These are phyloP conservation scores for Vitis hybrid DNA, from an alignment of 177 flowering plant species.

Conservation along the genomic window DNA sequence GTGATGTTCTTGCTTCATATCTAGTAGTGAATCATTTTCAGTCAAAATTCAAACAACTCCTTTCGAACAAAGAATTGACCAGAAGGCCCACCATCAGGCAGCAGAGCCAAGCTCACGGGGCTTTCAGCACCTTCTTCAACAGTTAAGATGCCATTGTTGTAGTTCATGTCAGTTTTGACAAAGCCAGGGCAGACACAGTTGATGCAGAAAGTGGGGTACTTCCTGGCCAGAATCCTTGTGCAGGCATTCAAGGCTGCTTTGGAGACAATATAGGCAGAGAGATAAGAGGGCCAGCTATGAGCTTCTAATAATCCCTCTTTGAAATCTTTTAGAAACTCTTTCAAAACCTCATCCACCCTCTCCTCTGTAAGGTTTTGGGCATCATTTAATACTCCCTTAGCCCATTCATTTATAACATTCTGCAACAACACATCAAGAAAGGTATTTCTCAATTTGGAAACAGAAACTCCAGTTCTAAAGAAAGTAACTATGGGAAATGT, in stretches of 20 bases:
- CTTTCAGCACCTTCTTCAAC: conserved; percentile 44
- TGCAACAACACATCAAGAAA: not conserved
- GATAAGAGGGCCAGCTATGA: conserved; percentile 29
- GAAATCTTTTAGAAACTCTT: conserved; percentile 25
- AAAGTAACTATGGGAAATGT: no score
- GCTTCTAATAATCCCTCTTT: conserved; percentile 23
- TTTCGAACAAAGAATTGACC: conserved; percentile 38
- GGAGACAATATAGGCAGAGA: conserved; percentile 24
- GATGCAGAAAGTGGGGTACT: conserved; percentile 31
- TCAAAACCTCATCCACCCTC: conserved; percentile 26
- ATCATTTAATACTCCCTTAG: conserved; percentile 27
- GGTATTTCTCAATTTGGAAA: no score
- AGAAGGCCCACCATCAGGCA: conserved; percentile 48
- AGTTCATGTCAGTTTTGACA: conserved; percentile 43
- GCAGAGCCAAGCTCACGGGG: conserved; percentile 42
- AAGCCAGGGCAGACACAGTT: conserved; percentile 52
- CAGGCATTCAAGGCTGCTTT: conserved; percentile 44
- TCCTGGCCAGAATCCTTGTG: conserved; percentile 49
- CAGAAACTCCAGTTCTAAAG: no score
- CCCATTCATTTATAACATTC: conserved; percentile 36
- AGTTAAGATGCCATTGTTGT: conserved; percentile 26
- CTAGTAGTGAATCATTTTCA: not conserved
- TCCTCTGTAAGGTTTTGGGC: conserved; percentile 33
- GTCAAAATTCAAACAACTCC: conserved; percentile 22
- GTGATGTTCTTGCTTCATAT: not conserved